Conservation (phyloP, 148 eudicot genomes). For the Nepenthes gracilis region DNA sequence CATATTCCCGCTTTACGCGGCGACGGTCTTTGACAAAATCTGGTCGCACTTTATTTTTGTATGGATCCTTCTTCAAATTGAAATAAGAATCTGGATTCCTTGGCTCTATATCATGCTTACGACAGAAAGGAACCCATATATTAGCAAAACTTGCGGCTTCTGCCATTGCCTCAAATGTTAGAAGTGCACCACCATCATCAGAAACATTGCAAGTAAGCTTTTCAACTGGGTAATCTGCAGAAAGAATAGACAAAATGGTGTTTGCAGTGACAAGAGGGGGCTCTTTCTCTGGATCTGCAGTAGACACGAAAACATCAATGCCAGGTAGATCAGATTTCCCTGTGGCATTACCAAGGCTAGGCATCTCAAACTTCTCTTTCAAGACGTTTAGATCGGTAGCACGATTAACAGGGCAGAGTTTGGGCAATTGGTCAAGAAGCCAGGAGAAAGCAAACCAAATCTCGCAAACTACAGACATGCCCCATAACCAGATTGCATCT, state of each 20-base stretch:
- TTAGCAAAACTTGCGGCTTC: slow-evolving; percentile 63
- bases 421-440: slow-evolving; percentile 88
- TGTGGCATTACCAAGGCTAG: slow-evolving; percentile 29
- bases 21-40: slow-evolving; percentile 94
- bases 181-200: slow-evolving; percentile 93
- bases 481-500: slow-evolving; percentile 94
- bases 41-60: slow-evolving; percentile 57
- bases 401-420: slow-evolving; percentile 84
- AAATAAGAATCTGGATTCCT: slow-evolving; percentile 88
- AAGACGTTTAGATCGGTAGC: slow-evolving; percentile 81
- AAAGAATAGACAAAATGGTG: slow-evolving; percentile 39
- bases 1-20: slow-evolving; percentile 82
- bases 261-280: no score
- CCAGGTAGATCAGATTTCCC: slow-evolving; percentile 95
- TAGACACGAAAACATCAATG: slow-evolving; percentile 78
- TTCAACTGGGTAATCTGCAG: slow-evolving; percentile 87
- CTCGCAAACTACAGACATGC: slow-evolving; percentile 92
- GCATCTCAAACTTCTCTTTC: slow-evolving; percentile 79
- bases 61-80: slow-evolving; percentile 71
- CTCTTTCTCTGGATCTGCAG: slow-evolving; percentile 88
- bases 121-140: slow-evolving; percentile 88
- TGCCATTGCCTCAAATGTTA: slow-evolving; percentile 45
- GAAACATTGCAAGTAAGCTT: slow-evolving; percentile 92
- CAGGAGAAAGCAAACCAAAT: slow-evolving; percentile 95
- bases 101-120: slow-evolving; percentile 82